Conservation (phyloP, 306 rosid genomes). For the Hylodesmum podocarpum region DNA sequence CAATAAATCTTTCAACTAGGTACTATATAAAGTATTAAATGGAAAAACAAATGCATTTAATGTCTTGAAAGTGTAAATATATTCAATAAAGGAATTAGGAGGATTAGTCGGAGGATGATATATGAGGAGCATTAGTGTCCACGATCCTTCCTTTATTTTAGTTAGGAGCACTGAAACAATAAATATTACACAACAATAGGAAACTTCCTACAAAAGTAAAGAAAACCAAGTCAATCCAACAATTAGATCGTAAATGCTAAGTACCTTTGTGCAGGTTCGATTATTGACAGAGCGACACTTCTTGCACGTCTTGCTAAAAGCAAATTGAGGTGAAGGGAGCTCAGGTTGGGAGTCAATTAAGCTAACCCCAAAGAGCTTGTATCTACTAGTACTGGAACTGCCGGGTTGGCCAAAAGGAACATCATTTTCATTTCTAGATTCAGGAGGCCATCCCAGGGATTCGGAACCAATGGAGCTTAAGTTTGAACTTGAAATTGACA, state of each 20-base stretch:
- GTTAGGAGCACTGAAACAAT: neutral
- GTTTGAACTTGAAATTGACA: conserved; percentile 37
- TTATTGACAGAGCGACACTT: conserved; percentile 43
- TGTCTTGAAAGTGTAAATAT: neutral
- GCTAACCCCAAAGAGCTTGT: conserved; percentile 58
- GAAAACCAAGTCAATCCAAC: neutral
- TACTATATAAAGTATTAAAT: neutral
- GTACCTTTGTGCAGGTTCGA: conserved; percentile 72
- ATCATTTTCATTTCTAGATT: conserved; percentile 42
- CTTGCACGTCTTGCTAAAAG: conserved; percentile 40
- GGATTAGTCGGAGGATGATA: neutral
- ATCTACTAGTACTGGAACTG: conserved; percentile 8
- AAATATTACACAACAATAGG: neutral
- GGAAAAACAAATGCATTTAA: neutral
- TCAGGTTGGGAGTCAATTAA: conserved; percentile 43
- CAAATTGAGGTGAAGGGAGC: conserved; percentile 76
- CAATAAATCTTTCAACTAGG: neutral
- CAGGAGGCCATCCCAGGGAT: conserved; percentile 37
- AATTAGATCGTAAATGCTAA: neutral
- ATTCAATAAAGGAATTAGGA: too few relatives aligned
- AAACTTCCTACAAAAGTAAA: neutral
- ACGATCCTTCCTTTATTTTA: neutral
- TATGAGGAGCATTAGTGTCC: neutral
- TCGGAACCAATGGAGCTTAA: conserved; percentile 37
- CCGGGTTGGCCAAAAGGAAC: conserved; percentile 37